Percentiles rank a stretch among this genome's conserved stretches.
Evolutionary conservation across 2,329 filamentous ascomycete species (phyloP).

Genomic region (Diaporthe ampelina): DNA sequence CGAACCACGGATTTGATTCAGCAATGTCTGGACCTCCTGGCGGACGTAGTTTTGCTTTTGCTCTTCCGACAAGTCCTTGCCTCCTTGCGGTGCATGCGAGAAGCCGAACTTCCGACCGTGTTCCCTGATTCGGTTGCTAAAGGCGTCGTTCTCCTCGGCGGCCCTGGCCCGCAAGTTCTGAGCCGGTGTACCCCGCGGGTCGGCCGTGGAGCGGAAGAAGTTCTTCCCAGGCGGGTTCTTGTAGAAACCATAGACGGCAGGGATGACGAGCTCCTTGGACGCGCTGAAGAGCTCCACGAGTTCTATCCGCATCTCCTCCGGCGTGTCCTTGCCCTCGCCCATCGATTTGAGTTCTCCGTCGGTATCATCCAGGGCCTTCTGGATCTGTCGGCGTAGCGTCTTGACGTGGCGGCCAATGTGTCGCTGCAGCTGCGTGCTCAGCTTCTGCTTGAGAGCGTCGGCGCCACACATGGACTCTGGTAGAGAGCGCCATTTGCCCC

Average conservation of each 20-base stretch:
- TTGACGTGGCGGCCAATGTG: conserved; percentile 68
- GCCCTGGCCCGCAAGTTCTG: conserved; percentile 66
- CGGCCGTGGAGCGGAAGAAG: conserved; percentile 65
- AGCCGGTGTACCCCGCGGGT: conserved; percentile 63
- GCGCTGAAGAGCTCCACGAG: conserved; percentile 67
- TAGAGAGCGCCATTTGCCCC: conserved; percentile 63
- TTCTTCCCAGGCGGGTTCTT: conserved; percentile 66
- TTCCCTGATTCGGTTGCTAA: conserved; percentile 62
- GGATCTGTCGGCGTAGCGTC: conserved; percentile 64
- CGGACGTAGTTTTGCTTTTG: conserved; percentile 63
- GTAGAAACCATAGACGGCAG: conserved; percentile 68
- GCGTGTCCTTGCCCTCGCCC: conserved; percentile 64
- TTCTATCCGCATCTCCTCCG: conserved; percentile 67
- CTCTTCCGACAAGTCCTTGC: conserved; percentile 42
- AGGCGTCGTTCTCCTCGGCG: conserved; percentile 66
- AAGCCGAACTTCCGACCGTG: conserved; percentile 65
- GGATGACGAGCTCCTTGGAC: conserved; percentile 67
- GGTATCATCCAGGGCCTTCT: conserved; percentile 63
- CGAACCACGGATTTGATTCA: conserved; percentile 65
- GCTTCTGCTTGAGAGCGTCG: conserved; percentile 60
- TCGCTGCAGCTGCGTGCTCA: conserved; percentile 64
- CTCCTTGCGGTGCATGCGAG: conserved; percentile 44
- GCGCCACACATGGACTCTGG: conserved; percentile 64
- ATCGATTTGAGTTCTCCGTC: conserved; percentile 64
- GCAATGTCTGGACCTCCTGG: conserved; percentile 62